Base-by-base conservation (phyloP, 805 yeast genomes). In the Isabelozyma heimii region DNA sequence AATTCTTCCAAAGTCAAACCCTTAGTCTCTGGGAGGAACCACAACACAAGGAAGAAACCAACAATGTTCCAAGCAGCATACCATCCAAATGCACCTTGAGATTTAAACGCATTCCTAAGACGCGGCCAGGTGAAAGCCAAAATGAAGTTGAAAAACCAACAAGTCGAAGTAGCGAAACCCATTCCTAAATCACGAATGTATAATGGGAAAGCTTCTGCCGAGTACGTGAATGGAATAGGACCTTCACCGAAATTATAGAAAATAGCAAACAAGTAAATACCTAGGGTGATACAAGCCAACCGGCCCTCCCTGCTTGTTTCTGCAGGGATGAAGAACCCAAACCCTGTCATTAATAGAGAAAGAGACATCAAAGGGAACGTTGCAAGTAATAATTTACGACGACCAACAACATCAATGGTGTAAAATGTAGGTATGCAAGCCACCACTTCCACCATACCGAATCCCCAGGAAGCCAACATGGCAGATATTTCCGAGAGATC, bases 31-130 rank as follows among this genome's bases (percentile, higher is more conserved):
- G 52, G 52, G 6, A 48, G 37, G 48, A 51, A 70, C 77, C 85
- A 83, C 46, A 86, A 74, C 5, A 85, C 85, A 57, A 86, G 53
- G 65, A 81, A 80, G 69, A 82, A 82, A 0, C 85, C 86, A 43
- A 81, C 65, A 48, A 81, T 56, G 63, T 87, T 87, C 89, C 91
- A 84, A 13, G 84, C 92, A 0, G 91, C 92, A 61, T 86, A 88
- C 79, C 83, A 88, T n/a, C 91, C 89, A 62, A 86, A 88, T 3
- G 91, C 92, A 65, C 95, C 95, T 54, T 83, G 87, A 3, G 89
- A 79, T 50, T 79, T 80, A 69, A 87, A 83, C 0, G 83, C 81
- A 35, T 64, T 74, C 47, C 79, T 64, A 62, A 87, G 65, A 8
- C 86, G 70, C 17, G 91, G 90, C 90, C 90, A 82, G 12, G 91